Base-by-base conservation (phyloP, 2,329 filamentous ascomycete genomes). In the Ophiosphaerella herpotricha region DNA sequence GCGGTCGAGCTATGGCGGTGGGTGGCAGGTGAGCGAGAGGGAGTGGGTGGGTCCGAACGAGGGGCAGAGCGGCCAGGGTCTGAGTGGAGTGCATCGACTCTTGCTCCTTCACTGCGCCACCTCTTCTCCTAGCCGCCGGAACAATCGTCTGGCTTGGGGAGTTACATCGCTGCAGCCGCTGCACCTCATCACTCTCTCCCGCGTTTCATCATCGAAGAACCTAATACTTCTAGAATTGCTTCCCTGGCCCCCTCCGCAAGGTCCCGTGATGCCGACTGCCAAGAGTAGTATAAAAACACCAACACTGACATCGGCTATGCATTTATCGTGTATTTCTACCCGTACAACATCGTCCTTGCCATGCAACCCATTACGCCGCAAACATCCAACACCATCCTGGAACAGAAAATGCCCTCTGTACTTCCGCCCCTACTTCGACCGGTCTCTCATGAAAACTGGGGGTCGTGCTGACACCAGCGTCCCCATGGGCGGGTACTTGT, bases 401-500 rank as follows among this genome's bases (percentile, higher is more conserved):
- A 7, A 12, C 16, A 11, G 12, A 36, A 9, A 18, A n/a, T 8
- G 1, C 2, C 18, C 9, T 12, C 4, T 7, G 32, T 38, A 29
- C 26, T 11, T 29, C 26, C 26, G 16, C 13, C 23, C 42, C 24
- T 26, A 43, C 36, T 39, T 52, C 23, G 35, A 1, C 23, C 23
- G 14, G 33, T 39, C 14, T 36, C 29, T 37, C 36, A 41, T 23
- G 18, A 46, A 42, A 8, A 34, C 36, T 23, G 55, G 55, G 46
- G 67, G 63, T 69, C 67, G 70, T 36, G 64, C 60, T 23, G 60
- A 57, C 29, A 54, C 43, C 13, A 61, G 44, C 7, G 71, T 74
- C 4, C 79, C 85, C 80, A 82, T 86, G 24, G 86, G 85, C 50
- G 86, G 86, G 64, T 88, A 89, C 64, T 80, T 63, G 63, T 82